Base-by-base conservation (phyloP, 1,284 basidiomycete species). In the Singerocomus inundabilis region DNA sequence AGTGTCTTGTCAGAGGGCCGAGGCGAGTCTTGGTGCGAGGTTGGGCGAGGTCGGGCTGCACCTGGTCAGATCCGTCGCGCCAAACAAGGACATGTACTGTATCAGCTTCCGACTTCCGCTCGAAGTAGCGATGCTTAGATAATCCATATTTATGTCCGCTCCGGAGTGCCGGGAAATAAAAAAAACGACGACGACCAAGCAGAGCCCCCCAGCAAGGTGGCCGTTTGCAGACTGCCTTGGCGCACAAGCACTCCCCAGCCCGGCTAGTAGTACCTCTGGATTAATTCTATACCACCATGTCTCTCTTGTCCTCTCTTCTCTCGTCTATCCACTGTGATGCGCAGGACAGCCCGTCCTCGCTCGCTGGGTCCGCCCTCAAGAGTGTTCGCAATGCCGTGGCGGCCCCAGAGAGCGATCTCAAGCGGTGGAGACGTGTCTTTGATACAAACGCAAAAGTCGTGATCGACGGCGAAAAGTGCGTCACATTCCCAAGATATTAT, bases 11-110 rank as follows among this genome's bases (percentile, higher is more conserved):
- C 68, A 96, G 92, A 77, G 93, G 58, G 91, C 90, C 7, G 84
- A 84, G 58, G 75, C 79, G 42, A 76, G 76, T 55, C 72, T 98
- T 26, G 87, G 85, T 29, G 67, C 76, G 58, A 50, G 70, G 25
- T 62, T 95, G 52, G 72, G 74, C 13, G 77, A 81, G n/a, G 71
- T 78, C 28, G 68, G 70, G 29, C 70, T 95, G 12, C 87, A 93
- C 62, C 78, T 86, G 57, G 96, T 99, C 30, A 83, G 97, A 43
- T 87, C 88, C 12, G 96, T 99, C 8, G 94, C 96, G 3, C 97
- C 97, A 4, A 92, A 86, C 72, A 99, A 99, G 73, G 90, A 96
- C 62, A 99, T 99, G 97, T 99, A 97, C 70, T 97, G 97, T 71
- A 81, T 99, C 47, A 88, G 87, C 62, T 99, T 99, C 77, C 76